Percentiles rank a stretch among this genome's conserved stretches.
phyloP scores from a whole-genome alignment of 192 early-diverging fungal genomes.

The Lunasporangiospora selenospora region DNA sequence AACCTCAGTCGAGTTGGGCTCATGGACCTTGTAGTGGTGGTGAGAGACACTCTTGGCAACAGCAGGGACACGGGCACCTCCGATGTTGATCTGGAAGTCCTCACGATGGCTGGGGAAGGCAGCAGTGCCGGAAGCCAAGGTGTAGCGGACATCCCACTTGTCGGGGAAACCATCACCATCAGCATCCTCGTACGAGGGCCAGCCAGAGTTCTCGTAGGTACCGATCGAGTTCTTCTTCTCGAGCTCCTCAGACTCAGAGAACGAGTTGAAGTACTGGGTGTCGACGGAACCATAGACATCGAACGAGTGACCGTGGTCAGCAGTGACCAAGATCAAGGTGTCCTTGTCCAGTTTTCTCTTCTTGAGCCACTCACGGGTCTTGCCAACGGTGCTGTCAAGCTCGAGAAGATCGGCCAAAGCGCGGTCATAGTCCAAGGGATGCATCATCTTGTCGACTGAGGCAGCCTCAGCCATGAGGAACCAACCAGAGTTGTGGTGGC shows the following conservation, averaged over 20 bases:
- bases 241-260: constrained; percentile 36
- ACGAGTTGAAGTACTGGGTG: constrained; percentile 55
- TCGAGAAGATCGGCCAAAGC: constrained; percentile 69
- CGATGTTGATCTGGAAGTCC: constrained; percentile 50
- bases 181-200: constrained; percentile 52
- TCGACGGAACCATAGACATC: constrained; percentile 72
- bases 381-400: constrained; percentile 65
- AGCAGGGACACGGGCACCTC: constrained; percentile 48
- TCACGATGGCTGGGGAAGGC: constrained; percentile 52
- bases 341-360: constrained; percentile 56
- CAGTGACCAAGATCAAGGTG: constrained; percentile 68
- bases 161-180: constrained; percentile 60
- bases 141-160: constrained; percentile 51
- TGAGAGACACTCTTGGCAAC: constrained; percentile 24
- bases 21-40: constrained; percentile 29
- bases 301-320: constrained; percentile 69
- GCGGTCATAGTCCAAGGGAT: constrained; percentile 67
- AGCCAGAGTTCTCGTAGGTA: constrained; percentile 58
- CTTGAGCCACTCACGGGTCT: constrained; percentile 59
- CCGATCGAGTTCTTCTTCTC: constrained; percentile 56
- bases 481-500: constrained; percentile 64
- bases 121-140: constrained; percentile 51
- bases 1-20: constrained; percentile 28
- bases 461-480: constrained; percentile 74
- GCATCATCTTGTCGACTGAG: constrained; percentile 68